Percentiles rank a stretch among this genome's conserved stretches.
Conservation (phyloP, 164 flowering plant genomes). For the Berberis vulgaris region DNA sequence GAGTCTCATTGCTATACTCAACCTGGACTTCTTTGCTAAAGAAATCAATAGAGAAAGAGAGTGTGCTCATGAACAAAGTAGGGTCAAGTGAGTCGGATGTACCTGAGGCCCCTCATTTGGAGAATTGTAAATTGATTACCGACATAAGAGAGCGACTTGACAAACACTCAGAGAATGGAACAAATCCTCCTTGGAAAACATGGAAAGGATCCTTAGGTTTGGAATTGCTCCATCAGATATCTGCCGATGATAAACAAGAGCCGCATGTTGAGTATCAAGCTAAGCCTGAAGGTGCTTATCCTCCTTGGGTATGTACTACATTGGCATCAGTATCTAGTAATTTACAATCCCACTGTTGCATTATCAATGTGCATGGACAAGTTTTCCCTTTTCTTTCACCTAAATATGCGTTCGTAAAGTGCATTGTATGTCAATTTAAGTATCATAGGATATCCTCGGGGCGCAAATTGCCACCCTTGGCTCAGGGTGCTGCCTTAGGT, state of each 20-base stretch:
- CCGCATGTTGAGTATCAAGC: conserved; percentile 16
- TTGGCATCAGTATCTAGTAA: background rate
- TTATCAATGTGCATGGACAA: background rate
- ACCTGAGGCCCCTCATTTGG: conserved; percentile 85
- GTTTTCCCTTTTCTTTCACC: background rate
- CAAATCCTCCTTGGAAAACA: conserved; percentile 62
- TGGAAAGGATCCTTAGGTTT: conserved; percentile 62
- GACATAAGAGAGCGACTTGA: conserved; percentile 43
- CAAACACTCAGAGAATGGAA: conserved; percentile 29
- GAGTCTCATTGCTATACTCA: conserved; percentile 36
- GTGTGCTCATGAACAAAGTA: conserved; percentile 12
- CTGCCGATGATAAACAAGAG: conserved; percentile 22
- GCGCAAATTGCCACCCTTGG: too few relatives aligned
- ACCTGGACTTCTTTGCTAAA: conserved; percentile 55
- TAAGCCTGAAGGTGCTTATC: conserved; percentile 50
- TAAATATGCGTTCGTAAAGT: too few relatives aligned
- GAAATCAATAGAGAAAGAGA: conserved; percentile 18
- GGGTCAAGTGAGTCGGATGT: conserved; percentile 25
- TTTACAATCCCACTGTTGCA: background rate
- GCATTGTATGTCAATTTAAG: too few relatives aligned
- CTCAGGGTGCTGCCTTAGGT: too few relatives aligned
- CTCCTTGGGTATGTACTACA: conserved; percentile 85
- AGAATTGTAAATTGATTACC: conserved; percentile 48
- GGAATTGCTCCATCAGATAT: conserved; percentile 14
- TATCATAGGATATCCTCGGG: too few relatives aligned